phyloP scores from a whole-genome alignment of 768 basidiomycete genomes.

The Solioccasus polychromus region DNA sequence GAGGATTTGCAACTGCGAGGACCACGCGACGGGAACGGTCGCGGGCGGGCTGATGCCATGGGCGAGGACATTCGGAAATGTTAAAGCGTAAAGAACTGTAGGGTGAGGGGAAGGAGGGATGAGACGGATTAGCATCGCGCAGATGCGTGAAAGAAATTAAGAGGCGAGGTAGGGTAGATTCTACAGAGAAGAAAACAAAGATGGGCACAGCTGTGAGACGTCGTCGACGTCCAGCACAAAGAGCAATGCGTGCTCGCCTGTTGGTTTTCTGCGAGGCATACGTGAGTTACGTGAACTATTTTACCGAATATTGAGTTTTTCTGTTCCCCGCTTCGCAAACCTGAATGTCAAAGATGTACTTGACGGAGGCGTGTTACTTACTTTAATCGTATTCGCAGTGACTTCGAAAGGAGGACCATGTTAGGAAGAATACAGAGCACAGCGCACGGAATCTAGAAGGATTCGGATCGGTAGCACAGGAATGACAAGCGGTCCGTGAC shows the following conservation, averaged over 20 bases:
- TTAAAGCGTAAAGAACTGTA: constrained; percentile 56
- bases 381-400: no score
- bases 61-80: constrained; percentile 45
- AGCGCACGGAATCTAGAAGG: constrained; percentile 8
- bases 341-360: neutral
- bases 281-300: constrained; percentile 30
- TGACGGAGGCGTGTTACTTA: no score
- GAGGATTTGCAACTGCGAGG: constrained; percentile 48
- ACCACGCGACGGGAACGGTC: constrained; percentile 51
- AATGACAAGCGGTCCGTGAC: constrained; percentile 9
- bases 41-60: constrained; percentile 33
- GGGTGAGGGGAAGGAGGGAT: constrained; percentile 42
- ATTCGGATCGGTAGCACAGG: constrained; percentile 13
- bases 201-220: constrained; percentile 14
- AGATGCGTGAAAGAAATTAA: constrained; percentile 20
- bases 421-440: constrained; percentile 7
- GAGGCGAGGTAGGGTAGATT: constrained; percentile 21
- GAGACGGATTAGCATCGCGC: constrained; percentile 58
- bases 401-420: no score
- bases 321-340: constrained; percentile 1
- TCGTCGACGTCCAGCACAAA: constrained; percentile 32
- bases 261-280: constrained; percentile 30
- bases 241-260: constrained; percentile 12
- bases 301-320: constrained; percentile 10
- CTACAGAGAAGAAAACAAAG: constrained; percentile 11